Evolutionary conservation across 176 grass and related monocot species (phyloP), one percentile per base, ranked within the genome.

Genomic region (Carex littledalei): DNA sequence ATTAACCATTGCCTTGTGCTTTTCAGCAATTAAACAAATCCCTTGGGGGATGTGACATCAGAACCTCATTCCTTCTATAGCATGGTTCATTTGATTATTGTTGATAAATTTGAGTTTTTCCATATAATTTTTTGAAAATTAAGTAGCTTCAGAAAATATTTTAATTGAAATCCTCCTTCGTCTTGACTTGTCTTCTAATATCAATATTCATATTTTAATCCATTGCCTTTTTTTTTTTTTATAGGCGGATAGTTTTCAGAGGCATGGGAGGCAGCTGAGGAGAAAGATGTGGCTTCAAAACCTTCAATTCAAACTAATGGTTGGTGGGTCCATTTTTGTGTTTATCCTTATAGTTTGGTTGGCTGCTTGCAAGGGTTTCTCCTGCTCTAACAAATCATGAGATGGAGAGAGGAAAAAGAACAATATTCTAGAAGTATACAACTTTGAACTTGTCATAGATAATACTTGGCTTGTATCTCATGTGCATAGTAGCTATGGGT

Each of bases 231-330:
- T 87, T 31, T 69, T 82, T 86, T 4, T 90, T 80, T 54, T 0
- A 17, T 73, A 99, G 96, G 96, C 96, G 8, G 93, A 99, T 81
- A 99, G 59, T 86, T 99, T 99, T 79, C 96, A 99, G 66, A 95
- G 96, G 66, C 93, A 99, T 75, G 96, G 96, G 24, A 92, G 96
- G 86, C 93, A 99, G 61, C 90, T 99, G 16, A 90, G 96, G 60
- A 79, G 93, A 58, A 99, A 99, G 78, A 99, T 99, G 96, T 99
- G 96, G 96, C 90, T 99, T 77, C 93, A 99, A 86, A 99, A 92
- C 67, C 87, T 99, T 80, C 88, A 75, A 85, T 95, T 94, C 65
- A 99, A 95, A 88, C 78, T 99, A 67, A 94, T 95, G 90, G 85
- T 99, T 59, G 91, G 86, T 65, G 90, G 96, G 12, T 90, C 9